Base-by-base conservation (phyloP, 2,329 filamentous ascomycete species). In the Diaporthe amygdali region DNA sequence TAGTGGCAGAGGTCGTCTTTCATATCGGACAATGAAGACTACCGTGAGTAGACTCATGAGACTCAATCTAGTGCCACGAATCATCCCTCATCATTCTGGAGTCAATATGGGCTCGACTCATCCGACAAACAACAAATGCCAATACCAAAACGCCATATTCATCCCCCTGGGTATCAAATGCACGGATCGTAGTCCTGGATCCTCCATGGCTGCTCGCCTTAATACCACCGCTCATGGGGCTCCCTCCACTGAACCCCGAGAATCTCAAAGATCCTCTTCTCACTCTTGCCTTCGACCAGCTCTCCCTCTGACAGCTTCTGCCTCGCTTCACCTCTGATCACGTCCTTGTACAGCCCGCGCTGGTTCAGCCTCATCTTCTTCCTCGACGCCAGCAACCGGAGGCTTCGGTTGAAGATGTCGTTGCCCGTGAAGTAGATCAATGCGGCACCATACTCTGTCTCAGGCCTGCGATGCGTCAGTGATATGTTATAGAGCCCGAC, bases 371-470 rank as follows among this genome's bases (percentile, higher is more conserved):
- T 84, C 94, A 97, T 95, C 0, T 90, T 89, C 82, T 94, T 96
- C 81, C 90, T 94, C 47, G 90, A 89, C 17, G 95, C 94, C 74
- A 98, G 80, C 20, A 80, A 82, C 74, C 96, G 85, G 79, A 98
- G 89, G 77, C 94, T 97, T 20, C 95, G 87, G 80, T 98, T 98
- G 83, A 98, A 98, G 41, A 97, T 92, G 78, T 97, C 95, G 75
- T 98, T 96, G 1, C 96, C 96, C 0, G 96, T 98, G 78, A 98
- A 98, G 78, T 98, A 98, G n/a, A 98, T 88, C 73, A 98, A 79
- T 0, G 95, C 95, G 0, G 94, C 95, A 1, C 96, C 96, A 64
- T 94, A 86, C 80, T 97, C 92, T 2, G 88, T 85, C 75, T 91
- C 91, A 0, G 95, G 95, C 27, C 59, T 63, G 41, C 17, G 30